Percentiles rank a stretch among this genome's conserved stretches.
These are phyloP conservation scores for Teunomyces cretensis DNA, from an alignment of 805 yeast genomes.

Conservation along the genomic window DNA sequence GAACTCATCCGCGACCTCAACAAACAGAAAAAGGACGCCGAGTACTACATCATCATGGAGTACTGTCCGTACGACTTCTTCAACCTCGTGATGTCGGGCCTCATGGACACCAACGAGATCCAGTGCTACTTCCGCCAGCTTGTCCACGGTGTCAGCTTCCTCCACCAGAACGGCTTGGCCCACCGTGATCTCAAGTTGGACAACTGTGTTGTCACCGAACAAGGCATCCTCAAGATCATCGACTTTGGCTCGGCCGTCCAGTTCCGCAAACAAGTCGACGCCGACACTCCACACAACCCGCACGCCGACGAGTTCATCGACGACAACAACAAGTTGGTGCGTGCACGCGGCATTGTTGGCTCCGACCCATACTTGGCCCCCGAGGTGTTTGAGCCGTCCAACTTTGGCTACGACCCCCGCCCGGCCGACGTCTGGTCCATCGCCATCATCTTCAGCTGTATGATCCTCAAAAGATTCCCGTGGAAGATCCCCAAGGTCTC, in stretches of 20 bases:
- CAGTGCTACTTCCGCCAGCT: constrained; percentile 84
- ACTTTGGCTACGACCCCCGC: constrained; percentile 73
- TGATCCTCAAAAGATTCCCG: constrained; percentile 84
- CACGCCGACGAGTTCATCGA: constrained; percentile 26
- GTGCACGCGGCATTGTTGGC: constrained; percentile 86
- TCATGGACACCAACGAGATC: constrained; percentile 68
- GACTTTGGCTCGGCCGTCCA: constrained; percentile 94
- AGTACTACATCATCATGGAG: constrained; percentile 81
- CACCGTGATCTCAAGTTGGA: constrained; percentile 92
- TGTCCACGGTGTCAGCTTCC: constrained; percentile 66
- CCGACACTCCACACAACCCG: constrained; percentile 4
- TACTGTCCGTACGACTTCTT: constrained; percentile 90
- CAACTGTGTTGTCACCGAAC: constrained; percentile 78
- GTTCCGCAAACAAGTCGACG: constrained; percentile 55
- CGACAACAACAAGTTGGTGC: constrained; percentile 49
- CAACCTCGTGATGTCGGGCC: constrained; percentile 86
- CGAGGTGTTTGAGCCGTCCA: constrained; percentile 60
- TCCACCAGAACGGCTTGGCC: constrained; percentile 83
- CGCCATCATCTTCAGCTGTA: constrained; percentile 90
- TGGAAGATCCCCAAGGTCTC: constrained; percentile 88
- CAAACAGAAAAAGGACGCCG: constrained; percentile 16
- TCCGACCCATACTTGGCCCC: constrained; percentile 96
- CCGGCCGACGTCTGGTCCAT: constrained; percentile 91
- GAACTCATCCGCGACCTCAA: constrained; percentile 67
- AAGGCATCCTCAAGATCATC: constrained; percentile 80